These are phyloP conservation scores for Leccinum ochraceum DNA, from an alignment of 768 basidiomycete species.

Conservation along the genomic window DNA sequence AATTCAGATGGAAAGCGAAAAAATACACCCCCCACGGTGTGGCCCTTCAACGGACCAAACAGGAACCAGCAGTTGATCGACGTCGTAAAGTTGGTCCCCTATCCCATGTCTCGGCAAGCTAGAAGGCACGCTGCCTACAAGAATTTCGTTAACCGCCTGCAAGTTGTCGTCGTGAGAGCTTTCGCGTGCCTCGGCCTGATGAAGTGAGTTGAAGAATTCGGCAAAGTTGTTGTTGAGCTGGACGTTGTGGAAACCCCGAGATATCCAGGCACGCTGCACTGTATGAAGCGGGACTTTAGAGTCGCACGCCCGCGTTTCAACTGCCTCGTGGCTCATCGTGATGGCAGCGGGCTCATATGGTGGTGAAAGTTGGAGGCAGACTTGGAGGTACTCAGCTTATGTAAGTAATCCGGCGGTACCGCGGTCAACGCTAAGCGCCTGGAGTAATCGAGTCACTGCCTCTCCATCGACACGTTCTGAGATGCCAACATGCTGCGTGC, in stretches of 20 bases:
- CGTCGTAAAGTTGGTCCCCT: not conserved
- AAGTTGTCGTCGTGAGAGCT: not conserved
- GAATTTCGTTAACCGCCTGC: too few relatives aligned
- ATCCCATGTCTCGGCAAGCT: not conserved
- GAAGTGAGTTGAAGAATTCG: not conserved
- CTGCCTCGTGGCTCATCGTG: too few relatives aligned
- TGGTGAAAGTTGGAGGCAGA: too few relatives aligned
- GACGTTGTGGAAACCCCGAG: not conserved
- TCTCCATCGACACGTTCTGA: constrained; percentile 7
- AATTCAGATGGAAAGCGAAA: not conserved
- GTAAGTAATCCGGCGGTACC: not conserved
- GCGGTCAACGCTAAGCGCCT: constrained; percentile 3
- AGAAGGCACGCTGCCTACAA: not conserved
- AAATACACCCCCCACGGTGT: not conserved
- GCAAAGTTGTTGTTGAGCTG: not conserved
- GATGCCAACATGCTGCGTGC: constrained; percentile 58
- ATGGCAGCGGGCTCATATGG: too few relatives aligned
- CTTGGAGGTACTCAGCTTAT: not conserved
- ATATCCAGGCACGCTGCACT: not conserved
- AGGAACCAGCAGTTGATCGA: not conserved
- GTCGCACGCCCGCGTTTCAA: not conserved
- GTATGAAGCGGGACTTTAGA: not conserved
- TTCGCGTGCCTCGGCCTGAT: not conserved
- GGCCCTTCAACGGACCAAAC: not conserved
- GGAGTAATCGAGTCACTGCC: not conserved